Evolutionary conservation across 495 filamentous ascomycete species (phyloP), one percentile per base, ranked within the genome.

Genomic region (Pseudoneurospora amorphoporcata): DNA sequence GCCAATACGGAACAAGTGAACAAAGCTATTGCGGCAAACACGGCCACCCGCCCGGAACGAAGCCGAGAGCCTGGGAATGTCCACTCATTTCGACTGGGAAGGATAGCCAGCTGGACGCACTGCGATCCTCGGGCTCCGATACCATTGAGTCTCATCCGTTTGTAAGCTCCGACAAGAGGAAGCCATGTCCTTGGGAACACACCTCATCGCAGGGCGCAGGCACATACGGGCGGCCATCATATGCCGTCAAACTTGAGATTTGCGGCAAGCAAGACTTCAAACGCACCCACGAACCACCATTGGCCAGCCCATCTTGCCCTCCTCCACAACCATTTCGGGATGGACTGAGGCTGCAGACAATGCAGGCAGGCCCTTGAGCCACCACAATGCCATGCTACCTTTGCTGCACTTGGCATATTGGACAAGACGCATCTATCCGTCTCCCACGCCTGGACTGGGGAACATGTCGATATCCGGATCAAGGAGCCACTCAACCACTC

Each of bases 381-480:
- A 65, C 53, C 53, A 35, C 53, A 35, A 65, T 65, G 53, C 53
- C 53, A 65, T 65, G 53, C 53, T 65, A 65, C 53, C 29, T 35
- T 40, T 65, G 3, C 53, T 65, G 29, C 53, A 65, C 53, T 29
- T 65, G 53, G 53, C 53, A 35, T 12, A 35, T 32, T 32, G 53
- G 29, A 29, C 53, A 65, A 65, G 53, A 37, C 53, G 53, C 53
- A 65, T 65, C 53, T 65, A 65, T 65, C 32, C 53, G 53, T 4
- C 7, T 65, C 53, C 29, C 53, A 65, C 29, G 53, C 29, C 53
- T 65, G 53, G 53, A 65, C 53, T 65, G 53, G 53, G 53, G 53
- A 35, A 35, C 43, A 77, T 77, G 77, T 77, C 75, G 76, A 75
- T 73, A 71, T 74, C 77, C 77, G 77, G 77, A 72, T 69, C 75